Evolutionary conservation across 208 protist species (phyloP).

Genomic region (Sergeia podlipaevii): DNA sequence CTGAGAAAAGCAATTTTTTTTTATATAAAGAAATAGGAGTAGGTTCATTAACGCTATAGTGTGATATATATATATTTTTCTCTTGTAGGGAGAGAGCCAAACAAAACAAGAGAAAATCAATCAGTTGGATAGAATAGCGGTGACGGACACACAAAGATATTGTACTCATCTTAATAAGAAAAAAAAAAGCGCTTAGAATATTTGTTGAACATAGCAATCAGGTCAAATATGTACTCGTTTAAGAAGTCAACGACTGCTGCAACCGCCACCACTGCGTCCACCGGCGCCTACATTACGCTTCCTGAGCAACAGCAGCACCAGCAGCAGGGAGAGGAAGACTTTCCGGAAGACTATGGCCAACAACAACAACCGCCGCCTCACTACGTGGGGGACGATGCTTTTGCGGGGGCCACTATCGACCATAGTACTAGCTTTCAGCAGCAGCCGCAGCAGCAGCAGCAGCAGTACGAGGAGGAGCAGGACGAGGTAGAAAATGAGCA

Average conservation of each 20-base stretch:
- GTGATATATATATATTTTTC: too few relatives aligned
- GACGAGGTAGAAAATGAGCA: slow-evolving; percentile 9
- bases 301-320: too few relatives aligned
- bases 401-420: background rate
- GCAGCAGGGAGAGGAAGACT: too few relatives aligned
- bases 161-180: background rate
- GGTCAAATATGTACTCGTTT: background rate
- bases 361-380: slow-evolving; percentile 13
- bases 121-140: too few relatives aligned
- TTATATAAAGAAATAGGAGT: too few relatives aligned
- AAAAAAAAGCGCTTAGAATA: background rate
- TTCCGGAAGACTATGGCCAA: slow-evolving; percentile 18
- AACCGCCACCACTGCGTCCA: too few relatives aligned
- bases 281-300: too few relatives aligned
- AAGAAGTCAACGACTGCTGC: background rate
- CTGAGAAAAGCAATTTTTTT: too few relatives aligned
- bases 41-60: too few relatives aligned
- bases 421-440: background rate
- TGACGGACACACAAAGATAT: too few relatives aligned
- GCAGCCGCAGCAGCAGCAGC: background rate
- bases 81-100: too few relatives aligned
- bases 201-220: background rate
- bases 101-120: too few relatives aligned
- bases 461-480: slow-evolving; percentile 1
- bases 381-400: background rate